These are phyloP conservation scores for Peterozyma toletana DNA, from an alignment of 805 yeast genomes.

Conservation along the genomic window DNA sequence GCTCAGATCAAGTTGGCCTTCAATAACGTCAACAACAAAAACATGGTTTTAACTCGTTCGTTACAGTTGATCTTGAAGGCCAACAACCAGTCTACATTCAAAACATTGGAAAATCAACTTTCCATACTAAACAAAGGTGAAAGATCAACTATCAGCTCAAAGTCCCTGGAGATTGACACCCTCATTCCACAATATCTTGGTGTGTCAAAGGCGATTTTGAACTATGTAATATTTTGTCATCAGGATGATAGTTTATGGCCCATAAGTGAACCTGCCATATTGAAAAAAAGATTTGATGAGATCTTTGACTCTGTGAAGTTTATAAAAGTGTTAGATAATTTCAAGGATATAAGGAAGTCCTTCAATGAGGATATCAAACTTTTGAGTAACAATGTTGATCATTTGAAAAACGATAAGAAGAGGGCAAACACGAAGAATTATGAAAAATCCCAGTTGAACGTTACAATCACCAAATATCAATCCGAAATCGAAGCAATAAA, in stretches of 20 bases:
- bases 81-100: constrained; percentile 58
- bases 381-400: constrained; percentile 72
- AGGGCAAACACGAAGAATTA: constrained; percentile 56
- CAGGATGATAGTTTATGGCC: constrained; percentile 99
- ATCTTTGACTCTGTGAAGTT: constrained; percentile 93
- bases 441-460: constrained; percentile 35
- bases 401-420: constrained; percentile 64
- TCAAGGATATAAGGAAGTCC: constrained; percentile 72
- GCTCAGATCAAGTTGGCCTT: constrained; percentile 92
- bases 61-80: constrained; percentile 67
- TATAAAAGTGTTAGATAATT: constrained; percentile 79
- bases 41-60: constrained; percentile 82
- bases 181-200: constrained; percentile 82
- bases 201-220: constrained; percentile 79
- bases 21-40: constrained; percentile 59
- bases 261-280: constrained; percentile 76
- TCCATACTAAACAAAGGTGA: constrained; percentile 60
- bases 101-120: constrained; percentile 86
- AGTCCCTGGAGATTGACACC: constrained; percentile 76
- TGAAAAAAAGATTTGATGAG: constrained; percentile 92
- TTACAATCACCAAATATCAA: constrained; percentile 35
- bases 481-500: constrained; percentile 43
- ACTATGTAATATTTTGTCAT: constrained; percentile 92
- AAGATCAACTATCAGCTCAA: constrained; percentile 68
- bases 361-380: constrained; percentile 69